A percentile compares a stretch with the other conserved stretches of the same genome.
Conservation (phyloP, 768 basidiomycete genomes). For the Pulveroboletus sp. region DNA sequence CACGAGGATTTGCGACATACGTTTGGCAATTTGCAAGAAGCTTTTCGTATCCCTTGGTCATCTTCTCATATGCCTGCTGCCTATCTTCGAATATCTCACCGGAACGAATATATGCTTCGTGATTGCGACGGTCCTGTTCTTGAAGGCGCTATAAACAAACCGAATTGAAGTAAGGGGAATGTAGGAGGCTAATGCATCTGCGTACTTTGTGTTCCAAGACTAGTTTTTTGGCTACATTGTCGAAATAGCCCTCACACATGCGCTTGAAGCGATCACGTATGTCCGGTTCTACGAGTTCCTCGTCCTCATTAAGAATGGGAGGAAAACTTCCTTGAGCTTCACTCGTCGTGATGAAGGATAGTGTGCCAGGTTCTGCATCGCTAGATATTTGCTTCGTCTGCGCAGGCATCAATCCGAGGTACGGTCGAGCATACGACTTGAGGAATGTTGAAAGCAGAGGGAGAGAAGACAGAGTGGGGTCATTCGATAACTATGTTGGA, state of each 20-base stretch:
- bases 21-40: conserved; percentile 83
- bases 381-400: conserved; percentile 54
- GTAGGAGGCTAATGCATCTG: neutral
- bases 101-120: conserved; percentile 98
- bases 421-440: conserved; percentile 86
- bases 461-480: conserved; percentile 79
- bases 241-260: conserved; percentile 93
- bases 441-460: conserved; percentile 90
- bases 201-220: conserved; percentile 85
- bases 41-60: conserved; percentile 95
- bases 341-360: conserved; percentile 38
- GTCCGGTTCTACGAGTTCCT: conserved; percentile 81
- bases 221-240: conserved; percentile 85
- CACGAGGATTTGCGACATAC: conserved; percentile 39
- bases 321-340: conserved; percentile 37
- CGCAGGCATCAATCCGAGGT: conserved; percentile 69
- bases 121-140: conserved; percentile 94
- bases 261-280: conserved; percentile 84
- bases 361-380: conserved; percentile 50
- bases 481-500: conserved; percentile 68
- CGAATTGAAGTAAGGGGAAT: neutral
- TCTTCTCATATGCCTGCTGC: conserved; percentile 98
- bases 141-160: conserved; percentile 65
- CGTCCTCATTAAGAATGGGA: conserved; percentile 43
- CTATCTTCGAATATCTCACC: conserved; percentile 99